phyloP scores from a whole-genome alignment of 73 alveolate genomes.

The Urostyla sp. region DNA sequence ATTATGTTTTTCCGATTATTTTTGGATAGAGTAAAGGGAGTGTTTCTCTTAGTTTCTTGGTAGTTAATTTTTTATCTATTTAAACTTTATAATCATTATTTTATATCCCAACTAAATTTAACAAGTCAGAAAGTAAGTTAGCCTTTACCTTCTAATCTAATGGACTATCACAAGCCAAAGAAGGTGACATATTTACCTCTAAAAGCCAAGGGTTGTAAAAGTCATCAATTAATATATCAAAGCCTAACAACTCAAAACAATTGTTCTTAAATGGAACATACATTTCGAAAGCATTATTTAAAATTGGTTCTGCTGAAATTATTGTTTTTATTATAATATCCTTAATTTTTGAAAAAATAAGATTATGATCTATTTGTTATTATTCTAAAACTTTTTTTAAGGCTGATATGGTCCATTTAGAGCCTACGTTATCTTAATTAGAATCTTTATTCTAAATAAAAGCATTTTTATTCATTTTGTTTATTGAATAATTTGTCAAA shows the following conservation, averaged over 20 bases:
- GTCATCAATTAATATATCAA: slow-evolving; percentile 79
- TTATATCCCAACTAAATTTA: slow-evolving; percentile 72
- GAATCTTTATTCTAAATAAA: slow-evolving; percentile 80
- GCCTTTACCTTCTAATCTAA: slow-evolving; percentile 77
- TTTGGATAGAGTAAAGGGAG: not conserved
- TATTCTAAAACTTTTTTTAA: slow-evolving; percentile 55
- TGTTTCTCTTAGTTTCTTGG: not conserved
- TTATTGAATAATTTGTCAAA: slow-evolving; percentile 90
- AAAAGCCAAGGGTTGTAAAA: slow-evolving; percentile 84
- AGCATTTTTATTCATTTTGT: slow-evolving; percentile 74
- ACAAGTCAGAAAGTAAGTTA: slow-evolving; percentile 68
- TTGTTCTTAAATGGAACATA: slow-evolving; percentile 77
- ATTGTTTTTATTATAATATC: slow-evolving; percentile 91
- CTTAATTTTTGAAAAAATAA: slow-evolving; percentile 70
- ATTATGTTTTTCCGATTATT: not conserved
- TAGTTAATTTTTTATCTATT: not conserved
- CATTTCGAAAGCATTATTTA: slow-evolving; percentile 81
- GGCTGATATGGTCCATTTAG: slow-evolving; percentile 87
- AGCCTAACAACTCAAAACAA: slow-evolving; percentile 90
- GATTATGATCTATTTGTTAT: slow-evolving; percentile 61
- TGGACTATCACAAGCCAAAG: slow-evolving; percentile 77
- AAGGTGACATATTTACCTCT: slow-evolving; percentile 87
- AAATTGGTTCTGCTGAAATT: slow-evolving; percentile 77
- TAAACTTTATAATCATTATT: not conserved
- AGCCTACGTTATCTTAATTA: slow-evolving; percentile 75